Evolutionary conservation across 805 yeast species (phyloP), one percentile per base, ranked within the genome.

Genomic region (Sungouiella blattae): DNA sequence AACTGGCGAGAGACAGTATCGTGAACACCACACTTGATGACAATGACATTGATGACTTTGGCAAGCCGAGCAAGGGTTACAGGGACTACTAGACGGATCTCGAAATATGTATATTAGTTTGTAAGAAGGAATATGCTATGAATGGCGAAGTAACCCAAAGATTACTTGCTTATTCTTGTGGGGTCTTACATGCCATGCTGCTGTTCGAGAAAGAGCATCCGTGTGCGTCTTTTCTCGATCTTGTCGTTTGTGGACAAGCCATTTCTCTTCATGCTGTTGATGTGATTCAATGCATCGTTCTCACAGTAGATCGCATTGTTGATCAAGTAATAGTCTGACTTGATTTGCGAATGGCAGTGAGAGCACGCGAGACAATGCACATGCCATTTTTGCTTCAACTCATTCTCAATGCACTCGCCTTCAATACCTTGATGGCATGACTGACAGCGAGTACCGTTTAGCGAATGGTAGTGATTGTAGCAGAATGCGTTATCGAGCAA

Each of bases 371-470:
- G 69, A 57, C 98, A 91, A 15, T 68, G 58, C 5, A 73, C 61
- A 55, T 91, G 98, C 69, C 86, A 89, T 38, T 87, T 73, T 46
- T 82, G 83, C 28, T 66, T 60, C 22, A 75, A 58, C 50, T 82
- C 88, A 49, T 80, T 83, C 50, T 87, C 95, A 27, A 91, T 71
- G 58, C 98, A 91, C 55, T 78, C 78, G 4, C 98, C 98, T 56
- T 91, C 96, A 31, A 93, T 86, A 20, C 94, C 95, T 4, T 50
- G 47, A 9, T 73, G 67, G 58, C 98, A 91, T 11, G 69, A 60
- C 30, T 67, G 67, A 60, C 98, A 91, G 2, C 83, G 55, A 0
- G 95, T 82, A 32, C 80, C 76, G 56, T 91, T 93, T 35, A 75
- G 67, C 36, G 67, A 64, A 58, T 93, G 98, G 61, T 78, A 77